Percentiles rank a stretch among this genome's conserved stretches.
Conservation (phyloP, 768 basidiomycete genomes). For the Kwoniella pini region DNA sequence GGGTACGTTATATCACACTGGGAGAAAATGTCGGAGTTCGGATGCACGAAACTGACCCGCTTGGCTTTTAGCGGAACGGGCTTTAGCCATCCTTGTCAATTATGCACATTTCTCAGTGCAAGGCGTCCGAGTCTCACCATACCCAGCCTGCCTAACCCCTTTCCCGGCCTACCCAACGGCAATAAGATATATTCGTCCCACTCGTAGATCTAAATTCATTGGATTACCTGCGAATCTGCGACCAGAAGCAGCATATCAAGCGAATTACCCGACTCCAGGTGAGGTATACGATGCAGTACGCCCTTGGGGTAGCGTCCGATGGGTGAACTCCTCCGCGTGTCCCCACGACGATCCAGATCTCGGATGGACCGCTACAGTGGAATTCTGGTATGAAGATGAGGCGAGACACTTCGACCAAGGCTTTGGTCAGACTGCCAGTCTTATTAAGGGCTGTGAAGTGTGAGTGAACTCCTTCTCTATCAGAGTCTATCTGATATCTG, state of each 20-base stretch:
- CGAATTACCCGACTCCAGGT: constrained; percentile 30
- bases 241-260: constrained; percentile 12
- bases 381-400: constrained; percentile 49
- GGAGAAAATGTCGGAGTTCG: too few relatives aligned
- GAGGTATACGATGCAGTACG: constrained; percentile 38
- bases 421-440: constrained; percentile 29
- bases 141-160: constrained; percentile 31
- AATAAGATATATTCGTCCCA: constrained; percentile 35
- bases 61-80: constrained; percentile 37
- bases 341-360: background rate
- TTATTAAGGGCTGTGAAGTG: constrained; percentile 45
- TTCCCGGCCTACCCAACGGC: constrained; percentile 17
- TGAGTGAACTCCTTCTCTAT: constrained; percentile 19
- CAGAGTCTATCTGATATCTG: background rate
- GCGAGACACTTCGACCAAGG: constrained; percentile 36
- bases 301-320: constrained; percentile 38
- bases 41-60: too few relatives aligned
- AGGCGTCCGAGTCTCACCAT: constrained; percentile 33
- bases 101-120: constrained; percentile 24
- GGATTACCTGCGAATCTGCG: background rate
- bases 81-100: constrained; percentile 30
- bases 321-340: constrained; percentile 28
- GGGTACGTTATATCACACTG: constrained; percentile 26
- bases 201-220: constrained; percentile 2
- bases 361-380: constrained; percentile 33